phyloP scores from a whole-genome alignment of 495 filamentous ascomycete species.

The Penicillium subrubescens region DNA sequence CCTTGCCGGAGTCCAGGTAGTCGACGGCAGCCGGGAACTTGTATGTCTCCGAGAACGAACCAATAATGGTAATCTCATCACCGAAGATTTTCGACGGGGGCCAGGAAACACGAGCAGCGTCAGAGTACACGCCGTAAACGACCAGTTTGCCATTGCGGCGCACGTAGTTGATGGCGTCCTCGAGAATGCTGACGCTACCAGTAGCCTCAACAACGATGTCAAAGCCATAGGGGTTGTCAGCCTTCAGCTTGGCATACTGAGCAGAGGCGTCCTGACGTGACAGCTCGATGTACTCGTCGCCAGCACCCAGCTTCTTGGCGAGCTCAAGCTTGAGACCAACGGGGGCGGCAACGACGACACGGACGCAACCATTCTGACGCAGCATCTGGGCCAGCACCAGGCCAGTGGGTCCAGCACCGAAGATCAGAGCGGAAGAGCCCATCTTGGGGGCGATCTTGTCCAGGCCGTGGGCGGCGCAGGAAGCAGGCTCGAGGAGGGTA shows the following conservation, averaged over 20 bases:
- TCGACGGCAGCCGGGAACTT: slow-evolving; percentile 74
- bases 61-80: slow-evolving; percentile 70
- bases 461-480: slow-evolving; percentile 69
- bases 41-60: slow-evolving; percentile 69
- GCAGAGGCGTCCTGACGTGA: slow-evolving; percentile 55
- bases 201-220: slow-evolving; percentile 69
- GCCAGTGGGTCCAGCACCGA: slow-evolving; percentile 71
- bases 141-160: slow-evolving; percentile 69
- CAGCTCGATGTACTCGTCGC: slow-evolving; percentile 64
- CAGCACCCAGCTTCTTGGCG: slow-evolving; percentile 66
- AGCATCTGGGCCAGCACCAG: slow-evolving; percentile 64
- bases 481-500: slow-evolving; percentile 73
- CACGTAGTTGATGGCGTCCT: slow-evolving; percentile 70
- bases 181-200: slow-evolving; percentile 65
- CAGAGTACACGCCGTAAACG: slow-evolving; percentile 68
- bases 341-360: slow-evolving; percentile 67
- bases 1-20: slow-evolving; percentile 67
- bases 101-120: slow-evolving; percentile 62
- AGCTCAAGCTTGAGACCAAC: slow-evolving; percentile 70
- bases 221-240: slow-evolving; percentile 69
- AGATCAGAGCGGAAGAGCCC: slow-evolving; percentile 65
- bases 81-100: slow-evolving; percentile 66
- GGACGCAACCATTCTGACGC: slow-evolving; percentile 63
- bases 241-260: slow-evolving; percentile 63
- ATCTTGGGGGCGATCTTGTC: slow-evolving; percentile 73